Conservation (phyloP, 257 asterid species). For the Solanum chmielewskii region DNA sequence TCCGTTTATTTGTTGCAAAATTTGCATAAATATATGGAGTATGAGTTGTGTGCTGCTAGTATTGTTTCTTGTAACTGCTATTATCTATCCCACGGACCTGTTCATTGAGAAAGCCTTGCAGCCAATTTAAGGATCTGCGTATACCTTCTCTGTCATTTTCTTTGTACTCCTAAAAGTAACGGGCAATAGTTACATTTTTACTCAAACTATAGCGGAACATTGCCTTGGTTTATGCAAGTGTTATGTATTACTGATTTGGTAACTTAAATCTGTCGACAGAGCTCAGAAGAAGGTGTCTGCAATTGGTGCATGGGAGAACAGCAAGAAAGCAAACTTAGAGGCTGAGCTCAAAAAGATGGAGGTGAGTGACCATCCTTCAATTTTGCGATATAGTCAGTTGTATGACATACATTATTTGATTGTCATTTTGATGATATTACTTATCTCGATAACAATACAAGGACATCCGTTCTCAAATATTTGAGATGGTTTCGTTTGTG, state of each 20-base stretch:
- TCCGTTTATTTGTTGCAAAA: not conserved
- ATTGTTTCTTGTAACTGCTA: too few species aligned
- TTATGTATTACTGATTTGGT: not conserved
- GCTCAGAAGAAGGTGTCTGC: constrained; percentile 68
- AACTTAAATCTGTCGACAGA: constrained; percentile 26
- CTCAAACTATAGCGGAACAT: not conserved
- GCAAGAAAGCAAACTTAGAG: constrained; percentile 77
- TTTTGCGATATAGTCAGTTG: not conserved
- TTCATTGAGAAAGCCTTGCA: not conserved
- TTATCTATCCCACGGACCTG: not conserved
- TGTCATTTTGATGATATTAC: not conserved
- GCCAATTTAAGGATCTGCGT: not conserved
- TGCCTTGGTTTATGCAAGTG: not conserved
- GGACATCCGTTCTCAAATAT: not conserved
- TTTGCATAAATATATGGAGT: not conserved
- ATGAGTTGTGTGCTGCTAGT: not conserved
- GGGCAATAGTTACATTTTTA: not conserved
- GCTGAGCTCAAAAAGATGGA: constrained; percentile 81
- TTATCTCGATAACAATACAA: not conserved
- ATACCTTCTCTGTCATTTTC: not conserved
- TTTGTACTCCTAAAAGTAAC: not conserved
- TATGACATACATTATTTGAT: not conserved
- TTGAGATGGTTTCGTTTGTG: not conserved
- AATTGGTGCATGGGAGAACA: constrained; percentile 81
- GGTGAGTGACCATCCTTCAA: constrained; percentile 28